phyloP scores from a whole-genome alignment of 495 filamentous ascomycete genomes.

The Monascus purpureus region DNA sequence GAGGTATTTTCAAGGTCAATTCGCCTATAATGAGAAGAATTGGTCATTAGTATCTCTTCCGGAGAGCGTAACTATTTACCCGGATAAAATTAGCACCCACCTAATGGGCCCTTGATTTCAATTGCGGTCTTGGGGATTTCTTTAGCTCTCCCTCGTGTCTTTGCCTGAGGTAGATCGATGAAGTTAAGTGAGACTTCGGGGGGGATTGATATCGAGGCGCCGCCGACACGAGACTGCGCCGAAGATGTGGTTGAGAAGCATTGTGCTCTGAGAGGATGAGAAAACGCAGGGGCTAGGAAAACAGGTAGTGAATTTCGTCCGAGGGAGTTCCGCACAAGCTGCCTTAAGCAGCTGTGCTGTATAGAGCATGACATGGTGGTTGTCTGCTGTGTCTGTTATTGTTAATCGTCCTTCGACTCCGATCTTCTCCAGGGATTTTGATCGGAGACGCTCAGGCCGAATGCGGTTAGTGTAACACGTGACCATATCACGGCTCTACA shows the following conservation, averaged over 20 bases:
- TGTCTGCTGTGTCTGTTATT: conserved; percentile 23
- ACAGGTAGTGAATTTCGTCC: conserved; percentile 37
- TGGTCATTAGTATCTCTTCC: background rate
- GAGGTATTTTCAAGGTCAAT: conserved; percentile 56
- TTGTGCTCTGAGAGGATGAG: conserved; percentile 33
- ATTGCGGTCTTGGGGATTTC: conserved; percentile 42
- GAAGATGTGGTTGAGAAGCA: conserved; percentile 57
- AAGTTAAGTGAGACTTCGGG: conserved; percentile 61
- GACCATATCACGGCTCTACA: too few species aligned
- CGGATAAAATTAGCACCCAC: conserved; percentile 33
- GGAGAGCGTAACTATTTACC: conserved; percentile 1
- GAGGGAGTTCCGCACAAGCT: conserved; percentile 24
- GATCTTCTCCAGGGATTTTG: conserved; percentile 26
- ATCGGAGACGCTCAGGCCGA: too few species aligned
- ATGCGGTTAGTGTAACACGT: too few species aligned
- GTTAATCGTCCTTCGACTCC: conserved; percentile 29
- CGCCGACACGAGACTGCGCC: conserved; percentile 67
- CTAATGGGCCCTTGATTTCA: conserved; percentile 62
- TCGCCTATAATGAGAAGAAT: conserved; percentile 33
- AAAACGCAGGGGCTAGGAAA: conserved; percentile 66
- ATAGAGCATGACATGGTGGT: conserved; percentile 22
- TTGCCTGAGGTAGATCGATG: conserved; percentile 40
- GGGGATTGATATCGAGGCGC: conserved; percentile 67
- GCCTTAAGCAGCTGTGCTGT: conserved; percentile 27
- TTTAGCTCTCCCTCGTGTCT: conserved; percentile 35